These are phyloP conservation scores for Fibroporia radiculosa DNA, from an alignment of 768 basidiomycete species.

Conservation along the genomic window DNA sequence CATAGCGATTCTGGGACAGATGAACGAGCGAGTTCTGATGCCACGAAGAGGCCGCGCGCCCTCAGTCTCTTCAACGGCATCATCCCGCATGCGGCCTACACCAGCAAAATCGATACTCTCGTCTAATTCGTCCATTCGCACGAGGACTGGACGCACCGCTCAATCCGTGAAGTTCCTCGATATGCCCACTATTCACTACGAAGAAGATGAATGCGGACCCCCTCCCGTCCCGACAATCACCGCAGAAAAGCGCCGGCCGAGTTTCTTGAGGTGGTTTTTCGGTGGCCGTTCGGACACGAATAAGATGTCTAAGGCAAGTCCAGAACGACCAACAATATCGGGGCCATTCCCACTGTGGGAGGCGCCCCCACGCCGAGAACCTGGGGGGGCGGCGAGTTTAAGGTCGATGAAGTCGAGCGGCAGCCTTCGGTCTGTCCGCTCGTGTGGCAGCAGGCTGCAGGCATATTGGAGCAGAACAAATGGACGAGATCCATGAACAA, in stretches of 20 bases:
- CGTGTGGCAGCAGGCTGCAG: constrained; percentile 23
- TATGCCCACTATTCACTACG: constrained; percentile 52
- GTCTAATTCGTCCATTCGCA: constrained; percentile 36
- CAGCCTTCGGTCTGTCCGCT: constrained; percentile 21
- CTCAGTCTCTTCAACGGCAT: constrained; percentile 29
- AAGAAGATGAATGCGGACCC: constrained; percentile 18
- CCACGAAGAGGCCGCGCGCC: constrained; percentile 17
- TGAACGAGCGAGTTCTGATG: constrained; percentile 9
- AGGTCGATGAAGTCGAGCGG: constrained; percentile 19
- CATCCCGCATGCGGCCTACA: constrained; percentile 19
- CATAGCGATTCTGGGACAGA: constrained; percentile 12
- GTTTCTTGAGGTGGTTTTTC: constrained; percentile 3
- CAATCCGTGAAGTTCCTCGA: constrained; percentile 66
- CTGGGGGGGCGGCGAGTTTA: constrained; percentile 14
- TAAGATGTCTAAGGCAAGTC: constrained; percentile 18
- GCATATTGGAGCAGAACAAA: constrained; percentile 17
- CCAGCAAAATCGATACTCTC: constrained; percentile 55
- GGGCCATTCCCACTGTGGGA: constrained; percentile 27
- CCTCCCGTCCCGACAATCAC: constrained; percentile 1
- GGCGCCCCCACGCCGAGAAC: constrained; percentile 10
- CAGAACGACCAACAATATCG: constrained; percentile 24
- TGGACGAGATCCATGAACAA: constrained; percentile 9
- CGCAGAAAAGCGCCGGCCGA: constrained; percentile 4
- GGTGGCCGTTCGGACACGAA: constrained; percentile 12
- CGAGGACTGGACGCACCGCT: constrained; percentile 24